These are phyloP conservation scores for Dactylellina parvicollis DNA, from an alignment of 2,329 filamentous ascomycete species.

Conservation along the genomic window DNA sequence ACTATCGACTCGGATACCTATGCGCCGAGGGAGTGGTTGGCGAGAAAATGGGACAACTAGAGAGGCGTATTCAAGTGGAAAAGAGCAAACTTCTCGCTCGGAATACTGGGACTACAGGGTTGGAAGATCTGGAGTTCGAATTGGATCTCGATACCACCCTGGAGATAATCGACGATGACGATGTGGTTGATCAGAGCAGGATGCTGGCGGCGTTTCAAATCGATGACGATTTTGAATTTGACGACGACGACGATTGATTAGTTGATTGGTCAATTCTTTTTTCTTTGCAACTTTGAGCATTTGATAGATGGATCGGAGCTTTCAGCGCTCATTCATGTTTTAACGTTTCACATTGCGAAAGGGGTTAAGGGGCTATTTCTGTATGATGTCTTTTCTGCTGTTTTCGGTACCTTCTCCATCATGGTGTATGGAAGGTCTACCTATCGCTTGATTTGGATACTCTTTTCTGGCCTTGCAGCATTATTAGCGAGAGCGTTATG, in stretches of 20 bases:
- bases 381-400: background rate
- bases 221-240: conserved; percentile 48
- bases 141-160: conserved; percentile 30
- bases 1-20: conserved; percentile 45
- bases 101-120: conserved; percentile 5
- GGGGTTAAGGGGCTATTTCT: conserved; percentile 6
- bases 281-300: conserved; percentile 17
- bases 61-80: conserved; percentile 30
- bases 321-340: background rate
- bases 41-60: conserved; percentile 39
- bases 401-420: background rate
- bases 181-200: conserved; percentile 36
- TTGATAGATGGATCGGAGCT: conserved; percentile 4
- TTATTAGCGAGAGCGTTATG: conserved; percentile 51
- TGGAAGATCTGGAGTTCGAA: conserved; percentile 42
- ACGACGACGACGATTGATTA: conserved; percentile 42
- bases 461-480: conserved; percentile 44
- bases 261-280: background rate
- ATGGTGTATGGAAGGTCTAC: background rate
- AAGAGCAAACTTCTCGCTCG: conserved; percentile 14
- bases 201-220: conserved; percentile 48
- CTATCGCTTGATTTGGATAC: conserved; percentile 30
- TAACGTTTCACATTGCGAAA: background rate
- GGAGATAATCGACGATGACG: conserved; percentile 29
- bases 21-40: conserved; percentile 43